Percentiles rank a stretch among this genome's conserved stretches.
These are phyloP conservation scores for Kwoniella heveanensis DNA, from an alignment of 768 basidiomycete species.

Conservation along the genomic window DNA sequence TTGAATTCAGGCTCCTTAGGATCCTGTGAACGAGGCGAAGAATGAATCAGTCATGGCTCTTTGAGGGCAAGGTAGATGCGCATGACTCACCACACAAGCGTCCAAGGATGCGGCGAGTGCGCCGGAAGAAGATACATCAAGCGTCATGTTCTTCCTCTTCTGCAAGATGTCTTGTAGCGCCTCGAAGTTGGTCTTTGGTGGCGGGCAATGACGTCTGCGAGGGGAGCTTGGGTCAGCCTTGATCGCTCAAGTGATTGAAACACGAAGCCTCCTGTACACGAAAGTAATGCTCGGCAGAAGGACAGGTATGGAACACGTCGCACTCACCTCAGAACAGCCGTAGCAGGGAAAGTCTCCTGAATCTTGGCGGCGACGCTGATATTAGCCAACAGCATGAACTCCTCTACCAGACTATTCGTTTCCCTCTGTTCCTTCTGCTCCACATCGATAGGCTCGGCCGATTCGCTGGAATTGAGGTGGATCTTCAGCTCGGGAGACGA, in stretches of 20 bases:
- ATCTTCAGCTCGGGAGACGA: slow-evolving; percentile 99
- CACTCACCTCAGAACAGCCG: slow-evolving; percentile 79
- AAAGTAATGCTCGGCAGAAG: too few relatives aligned
- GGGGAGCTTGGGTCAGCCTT: too few relatives aligned
- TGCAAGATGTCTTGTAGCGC: slow-evolving; percentile 86
- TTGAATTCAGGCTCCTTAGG: slow-evolving; percentile 85
- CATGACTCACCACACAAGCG: slow-evolving; percentile 70
- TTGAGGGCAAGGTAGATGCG: neutral
- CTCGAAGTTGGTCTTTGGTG: slow-evolving; percentile 91
- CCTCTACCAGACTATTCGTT: slow-evolving; percentile 95
- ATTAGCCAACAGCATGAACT: slow-evolving; percentile 98
- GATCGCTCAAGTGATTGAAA: too few relatives aligned
- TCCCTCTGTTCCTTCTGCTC: slow-evolving; percentile 90
- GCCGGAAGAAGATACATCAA: slow-evolving; percentile 89
- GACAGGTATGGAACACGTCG: neutral
- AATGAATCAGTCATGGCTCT: slow-evolving; percentile 10
- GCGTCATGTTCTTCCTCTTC: slow-evolving; percentile 76
- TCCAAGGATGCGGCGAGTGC: slow-evolving; percentile 87
- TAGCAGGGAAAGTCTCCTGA: slow-evolving; percentile 91
- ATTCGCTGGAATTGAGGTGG: slow-evolving; percentile 87
- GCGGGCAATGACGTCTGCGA: slow-evolving; percentile 87
- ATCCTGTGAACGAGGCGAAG: slow-evolving; percentile 62
- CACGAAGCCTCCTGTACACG: too few relatives aligned
- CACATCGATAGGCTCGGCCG: slow-evolving; percentile 93
- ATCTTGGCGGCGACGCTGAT: slow-evolving; percentile 89